Conservation (phyloP, 2,329 filamentous ascomycete genomes). For the Aulographum hederae region DNA sequence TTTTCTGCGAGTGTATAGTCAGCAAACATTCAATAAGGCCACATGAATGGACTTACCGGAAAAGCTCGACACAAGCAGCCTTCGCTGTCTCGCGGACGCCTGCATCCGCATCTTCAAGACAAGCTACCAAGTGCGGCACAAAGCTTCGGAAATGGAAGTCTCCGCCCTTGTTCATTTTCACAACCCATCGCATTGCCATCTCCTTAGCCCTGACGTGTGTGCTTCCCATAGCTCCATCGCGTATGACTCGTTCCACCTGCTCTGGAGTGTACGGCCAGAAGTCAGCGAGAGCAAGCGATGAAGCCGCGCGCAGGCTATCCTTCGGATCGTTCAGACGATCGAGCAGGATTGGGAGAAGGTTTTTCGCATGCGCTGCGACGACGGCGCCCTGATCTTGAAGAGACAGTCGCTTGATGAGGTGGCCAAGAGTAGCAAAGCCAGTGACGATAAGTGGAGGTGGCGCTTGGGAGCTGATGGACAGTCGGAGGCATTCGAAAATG, state of each 20-base stretch:
- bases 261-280: conserved; percentile 50
- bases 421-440: conserved; percentile 73
- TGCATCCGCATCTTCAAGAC: conserved; percentile 79
- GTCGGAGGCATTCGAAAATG: conserved; percentile 67
- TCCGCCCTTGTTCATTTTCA: conserved; percentile 69
- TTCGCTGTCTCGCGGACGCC: conserved; percentile 76
- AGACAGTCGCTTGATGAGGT: conserved; percentile 69
- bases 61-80: conserved; percentile 67
- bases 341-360: conserved; percentile 55
- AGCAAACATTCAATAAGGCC: conserved; percentile 2
- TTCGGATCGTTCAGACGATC: conserved; percentile 80
- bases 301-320: conserved; percentile 63
- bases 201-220: conserved; percentile 77
- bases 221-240: conserved; percentile 58
- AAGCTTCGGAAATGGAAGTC: conserved; percentile 67
- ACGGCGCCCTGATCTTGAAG: conserved; percentile 67
- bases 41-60: conserved; percentile 36
- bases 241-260: conserved; percentile 66
- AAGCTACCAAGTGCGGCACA: conserved; percentile 64
- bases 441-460: conserved; percentile 55
- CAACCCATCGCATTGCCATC: conserved; percentile 66
- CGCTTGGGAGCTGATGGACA: conserved; percentile 59
- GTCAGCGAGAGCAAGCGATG: conserved; percentile 58
- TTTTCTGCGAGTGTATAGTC: conserved; percentile 30
- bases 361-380: conserved; percentile 46